Conservation (phyloP, 768 basidiomycete species). For the Phanerochaete carnosa region DNA sequence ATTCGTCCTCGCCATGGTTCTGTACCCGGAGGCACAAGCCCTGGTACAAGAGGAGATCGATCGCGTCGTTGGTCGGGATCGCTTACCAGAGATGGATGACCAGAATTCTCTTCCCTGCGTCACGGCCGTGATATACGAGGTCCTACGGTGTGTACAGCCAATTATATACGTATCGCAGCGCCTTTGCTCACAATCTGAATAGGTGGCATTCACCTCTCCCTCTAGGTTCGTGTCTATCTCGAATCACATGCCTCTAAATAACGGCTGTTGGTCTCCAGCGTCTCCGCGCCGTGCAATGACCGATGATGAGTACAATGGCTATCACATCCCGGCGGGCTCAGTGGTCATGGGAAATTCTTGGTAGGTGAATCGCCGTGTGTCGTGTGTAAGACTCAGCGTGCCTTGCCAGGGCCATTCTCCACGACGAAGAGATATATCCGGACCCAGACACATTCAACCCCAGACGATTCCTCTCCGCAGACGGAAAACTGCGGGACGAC, state of each 20-base stretch:
- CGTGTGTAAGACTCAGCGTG: neutral
- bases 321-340: neutral
- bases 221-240: neutral
- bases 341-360: neutral
- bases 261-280: neutral
- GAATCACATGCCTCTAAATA: neutral
- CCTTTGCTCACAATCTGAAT: neutral
- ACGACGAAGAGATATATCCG: constrained; percentile 46
- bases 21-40: constrained; percentile 23
- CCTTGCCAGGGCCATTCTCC: constrained; percentile 25
- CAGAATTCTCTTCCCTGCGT: constrained; percentile 19
- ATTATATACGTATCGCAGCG: neutral
- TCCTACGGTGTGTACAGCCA: neutral
- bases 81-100: neutral
- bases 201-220: neutral
- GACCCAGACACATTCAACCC: constrained; percentile 37
- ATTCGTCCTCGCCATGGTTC: constrained; percentile 38
- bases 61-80: neutral
- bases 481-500: neutral
- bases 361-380: neutral
- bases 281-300: neutral
- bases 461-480: neutral
- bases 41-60: neutral
- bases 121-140: constrained; percentile 23
- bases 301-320: constrained; percentile 1